Evolutionary conservation across 139 green algal genomes (phyloP).

Genomic region (Spirogloea muscicola): DNA sequence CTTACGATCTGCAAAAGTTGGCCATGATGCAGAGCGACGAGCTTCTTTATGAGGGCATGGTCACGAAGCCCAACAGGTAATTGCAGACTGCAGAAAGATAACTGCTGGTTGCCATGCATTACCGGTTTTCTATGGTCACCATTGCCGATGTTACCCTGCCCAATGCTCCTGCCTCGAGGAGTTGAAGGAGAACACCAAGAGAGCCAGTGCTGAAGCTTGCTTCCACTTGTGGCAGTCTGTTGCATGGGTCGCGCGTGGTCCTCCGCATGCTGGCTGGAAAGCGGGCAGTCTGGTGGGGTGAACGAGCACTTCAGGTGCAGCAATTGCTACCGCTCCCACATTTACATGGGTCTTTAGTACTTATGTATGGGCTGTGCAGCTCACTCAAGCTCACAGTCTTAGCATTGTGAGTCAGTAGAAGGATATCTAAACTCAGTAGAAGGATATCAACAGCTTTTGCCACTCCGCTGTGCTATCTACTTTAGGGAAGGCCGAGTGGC

Average conservation of each 20-base stretch:
- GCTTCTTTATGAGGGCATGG: slow-evolving; percentile 23
- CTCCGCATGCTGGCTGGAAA: slow-evolving; percentile 7
- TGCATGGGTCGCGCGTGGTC: slow-evolving; percentile 20
- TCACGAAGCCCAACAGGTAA: slow-evolving; percentile 25
- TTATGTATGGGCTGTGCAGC: slow-evolving; percentile 12
- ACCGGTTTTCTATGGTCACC: not conserved
- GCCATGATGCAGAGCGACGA: slow-evolving; percentile 17
- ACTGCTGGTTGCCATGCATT: not conserved
- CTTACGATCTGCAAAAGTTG: not conserved
- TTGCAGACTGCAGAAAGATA: not conserved
- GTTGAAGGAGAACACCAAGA: not conserved
- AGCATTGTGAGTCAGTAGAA: no score
- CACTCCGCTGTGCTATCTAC: no score
- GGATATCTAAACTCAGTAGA: no score
- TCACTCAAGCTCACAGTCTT: no score
- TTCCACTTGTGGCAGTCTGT: not conserved
- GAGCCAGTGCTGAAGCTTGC: not conserved
- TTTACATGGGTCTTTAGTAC: not conserved
- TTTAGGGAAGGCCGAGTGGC: no score
- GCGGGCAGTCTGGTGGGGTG: slow-evolving; percentile 13
- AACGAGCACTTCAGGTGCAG: slow-evolving; percentile 19
- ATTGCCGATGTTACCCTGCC: no score
- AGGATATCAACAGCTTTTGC: no score
- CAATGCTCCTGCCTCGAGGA: not conserved
- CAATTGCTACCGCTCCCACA: not conserved